Conservation (phyloP, 2,329 filamentous ascomycete species). For the Penicillium thymicola region DNA sequence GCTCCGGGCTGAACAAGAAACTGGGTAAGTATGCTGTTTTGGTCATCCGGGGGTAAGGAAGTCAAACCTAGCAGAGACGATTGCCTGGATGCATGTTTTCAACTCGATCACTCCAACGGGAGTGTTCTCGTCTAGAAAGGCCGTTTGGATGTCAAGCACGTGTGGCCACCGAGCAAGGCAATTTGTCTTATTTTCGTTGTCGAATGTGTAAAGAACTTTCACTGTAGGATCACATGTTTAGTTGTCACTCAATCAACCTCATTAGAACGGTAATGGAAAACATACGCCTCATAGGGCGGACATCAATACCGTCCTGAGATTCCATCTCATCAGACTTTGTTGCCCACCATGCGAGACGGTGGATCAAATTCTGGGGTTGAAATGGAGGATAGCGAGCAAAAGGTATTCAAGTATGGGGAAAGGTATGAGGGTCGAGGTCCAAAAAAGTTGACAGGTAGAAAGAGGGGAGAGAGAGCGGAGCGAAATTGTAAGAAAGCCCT, state of each 20-base stretch:
- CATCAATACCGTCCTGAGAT: conserved; percentile 53
- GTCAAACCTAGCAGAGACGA: conserved; percentile 60
- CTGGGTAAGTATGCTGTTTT: conserved; percentile 7
- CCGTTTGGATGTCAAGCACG: conserved; percentile 72
- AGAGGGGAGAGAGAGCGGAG: background rate
- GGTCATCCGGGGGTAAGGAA: conserved; percentile 1
- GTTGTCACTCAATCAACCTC: background rate
- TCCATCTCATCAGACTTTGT: conserved; percentile 38
- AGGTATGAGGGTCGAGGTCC: background rate
- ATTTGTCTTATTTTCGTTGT: conserved; percentile 80
- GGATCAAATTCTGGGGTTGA: background rate
- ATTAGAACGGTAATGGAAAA: conserved; percentile 16
- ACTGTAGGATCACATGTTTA: conserved; percentile 53
- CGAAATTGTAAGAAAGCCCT: conserved; percentile 7
- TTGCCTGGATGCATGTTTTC: conserved; percentile 79
- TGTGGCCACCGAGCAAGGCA: conserved; percentile 85
- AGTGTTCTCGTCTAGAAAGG: conserved; percentile 73
- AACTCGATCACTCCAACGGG: conserved; percentile 87
- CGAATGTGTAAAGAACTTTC: conserved; percentile 96
- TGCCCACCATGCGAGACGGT: conserved; percentile 30
- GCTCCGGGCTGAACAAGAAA: conserved; percentile 66
- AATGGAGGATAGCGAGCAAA: conserved; percentile 1
- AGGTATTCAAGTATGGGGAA: background rate
- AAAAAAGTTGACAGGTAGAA: conserved; percentile 2
- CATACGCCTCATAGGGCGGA: conserved; percentile 67